Conservation (phyloP, 371 early-diverging fungal species). For the Phascolomyces articulosus region DNA sequence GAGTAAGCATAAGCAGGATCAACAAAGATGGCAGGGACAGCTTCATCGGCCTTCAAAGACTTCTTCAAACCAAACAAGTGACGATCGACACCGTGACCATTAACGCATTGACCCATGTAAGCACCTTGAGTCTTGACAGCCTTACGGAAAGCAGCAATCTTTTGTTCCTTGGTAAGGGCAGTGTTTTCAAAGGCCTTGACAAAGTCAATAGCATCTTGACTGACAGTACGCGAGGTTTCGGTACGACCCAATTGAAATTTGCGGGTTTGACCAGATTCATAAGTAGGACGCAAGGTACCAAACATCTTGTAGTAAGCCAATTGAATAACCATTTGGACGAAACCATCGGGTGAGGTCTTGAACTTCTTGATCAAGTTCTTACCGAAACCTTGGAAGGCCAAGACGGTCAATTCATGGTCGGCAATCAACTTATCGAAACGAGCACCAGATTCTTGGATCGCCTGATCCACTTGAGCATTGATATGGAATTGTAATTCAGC, state of each 20-base stretch:
- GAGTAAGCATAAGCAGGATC: constrained; percentile 85
- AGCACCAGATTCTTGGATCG: constrained; percentile 65
- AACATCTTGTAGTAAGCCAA: constrained; percentile 93
- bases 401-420: constrained; percentile 82
- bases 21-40: constrained; percentile 79
- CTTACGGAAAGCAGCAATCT: constrained; percentile 68
- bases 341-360: constrained; percentile 91
- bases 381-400: constrained; percentile 85
- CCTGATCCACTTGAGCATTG: constrained; percentile 51
- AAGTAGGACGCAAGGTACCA: constrained; percentile 80
- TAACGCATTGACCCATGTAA: constrained; percentile 83
- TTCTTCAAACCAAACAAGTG: constrained; percentile 79
- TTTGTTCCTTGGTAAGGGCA: constrained; percentile 44
- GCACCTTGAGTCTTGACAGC: constrained; percentile 79
- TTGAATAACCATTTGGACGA: constrained; percentile 95
- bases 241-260: constrained; percentile 94
- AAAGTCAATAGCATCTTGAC: constrained; percentile 81
- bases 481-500: constrained; percentile 71
- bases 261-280: constrained; percentile 91
- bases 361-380: constrained; percentile 92
- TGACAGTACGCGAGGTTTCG: constrained; percentile 90
- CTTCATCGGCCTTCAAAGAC: constrained; percentile 70
- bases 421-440: constrained; percentile 75
- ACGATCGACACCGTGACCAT: constrained; percentile 90
- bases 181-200: constrained; percentile 83